Percentiles rank a stretch among this genome's conserved stretches.
phyloP scores from a whole-genome alignment of 805 yeast species.

The Wickerhamomyces kurtzmanii region DNA sequence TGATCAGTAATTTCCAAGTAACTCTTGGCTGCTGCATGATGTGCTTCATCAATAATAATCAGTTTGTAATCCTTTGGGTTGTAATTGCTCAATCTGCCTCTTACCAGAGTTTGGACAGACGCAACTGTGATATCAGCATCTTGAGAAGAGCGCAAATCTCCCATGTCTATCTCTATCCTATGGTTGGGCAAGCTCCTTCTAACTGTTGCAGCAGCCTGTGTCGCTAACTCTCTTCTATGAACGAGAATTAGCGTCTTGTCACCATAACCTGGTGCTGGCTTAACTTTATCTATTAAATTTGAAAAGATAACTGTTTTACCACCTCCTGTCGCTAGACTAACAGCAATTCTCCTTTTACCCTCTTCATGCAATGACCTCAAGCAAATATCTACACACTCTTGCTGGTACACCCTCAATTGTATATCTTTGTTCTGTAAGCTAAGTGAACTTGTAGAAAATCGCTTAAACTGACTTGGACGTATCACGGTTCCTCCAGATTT shows the following conservation, averaged over 20 bases:
- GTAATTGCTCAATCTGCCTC: constrained; percentile 41
- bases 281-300: constrained; percentile 36
- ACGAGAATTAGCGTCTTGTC: constrained; percentile 51
- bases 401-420: constrained; percentile 48
- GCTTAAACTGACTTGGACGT: too few relatives aligned
- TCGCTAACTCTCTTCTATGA: constrained; percentile 71
- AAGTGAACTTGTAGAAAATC: too few relatives aligned
- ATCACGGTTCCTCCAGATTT: too few relatives aligned
- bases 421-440: too few relatives aligned
- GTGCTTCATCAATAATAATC: constrained; percentile 85
- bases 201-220: constrained; percentile 54
- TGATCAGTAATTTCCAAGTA: constrained; percentile 50
- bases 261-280: constrained; percentile 20
- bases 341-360: constrained; percentile 56
- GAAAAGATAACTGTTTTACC: constrained; percentile 84
- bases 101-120: constrained; percentile 57
- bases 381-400: constrained; percentile 54
- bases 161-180: constrained; percentile 64
- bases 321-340: constrained; percentile 87
- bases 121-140: constrained; percentile 63
- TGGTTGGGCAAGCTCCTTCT: constrained; percentile 35
- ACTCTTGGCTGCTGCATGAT: constrained; percentile 72
- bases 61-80: constrained; percentile 55
- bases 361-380: constrained; percentile 29
- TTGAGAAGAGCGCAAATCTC: constrained; percentile 27